phyloP scores from a whole-genome alignment of 768 basidiomycete species.

The Suillus placidus region DNA sequence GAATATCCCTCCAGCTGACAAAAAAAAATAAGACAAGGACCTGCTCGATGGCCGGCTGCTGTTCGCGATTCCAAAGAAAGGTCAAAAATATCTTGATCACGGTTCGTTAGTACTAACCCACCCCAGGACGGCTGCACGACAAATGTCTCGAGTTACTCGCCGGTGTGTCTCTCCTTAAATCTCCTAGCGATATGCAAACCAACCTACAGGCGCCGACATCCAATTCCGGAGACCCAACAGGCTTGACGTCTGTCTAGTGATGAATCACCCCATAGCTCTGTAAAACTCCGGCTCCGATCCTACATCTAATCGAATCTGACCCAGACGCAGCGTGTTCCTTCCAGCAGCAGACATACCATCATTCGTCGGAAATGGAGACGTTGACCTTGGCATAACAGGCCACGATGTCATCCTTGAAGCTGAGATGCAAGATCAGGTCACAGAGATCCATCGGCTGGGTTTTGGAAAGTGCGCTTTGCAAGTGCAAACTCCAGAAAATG shows the following conservation, averaged over 20 bases:
- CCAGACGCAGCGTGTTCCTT: constrained; percentile 77
- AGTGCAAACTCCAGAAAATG: constrained; percentile 86
- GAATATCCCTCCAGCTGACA: not conserved
- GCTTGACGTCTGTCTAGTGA: constrained; percentile 90
- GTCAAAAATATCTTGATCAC: constrained; percentile 40
- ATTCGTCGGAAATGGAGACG: constrained; percentile 96
- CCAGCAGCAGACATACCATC: constrained; percentile 97
- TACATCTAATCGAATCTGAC: not conserved
- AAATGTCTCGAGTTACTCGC: constrained; percentile 85
- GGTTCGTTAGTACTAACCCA: not conserved
- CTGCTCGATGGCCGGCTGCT: constrained; percentile 82
- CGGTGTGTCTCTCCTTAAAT: constrained; percentile 49
- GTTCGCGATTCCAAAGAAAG: constrained; percentile 98
- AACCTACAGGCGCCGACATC: constrained; percentile 81
- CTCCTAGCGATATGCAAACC: not conserved
- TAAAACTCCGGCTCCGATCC: constrained; percentile 42
- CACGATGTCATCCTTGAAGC: constrained; percentile 97
- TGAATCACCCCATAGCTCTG: constrained; percentile 95
- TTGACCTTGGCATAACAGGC: constrained; percentile 96
- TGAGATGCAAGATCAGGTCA: constrained; percentile 75
- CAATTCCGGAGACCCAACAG: constrained; percentile 87
- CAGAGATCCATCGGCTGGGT: constrained; percentile 79
- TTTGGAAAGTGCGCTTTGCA: constrained; percentile 92
- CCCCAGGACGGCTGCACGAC: constrained; percentile 81
- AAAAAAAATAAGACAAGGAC: constrained; percentile 55